Conservation (phyloP, 352 stramenopile genomes). For the Phytophthora sojae region DNA sequence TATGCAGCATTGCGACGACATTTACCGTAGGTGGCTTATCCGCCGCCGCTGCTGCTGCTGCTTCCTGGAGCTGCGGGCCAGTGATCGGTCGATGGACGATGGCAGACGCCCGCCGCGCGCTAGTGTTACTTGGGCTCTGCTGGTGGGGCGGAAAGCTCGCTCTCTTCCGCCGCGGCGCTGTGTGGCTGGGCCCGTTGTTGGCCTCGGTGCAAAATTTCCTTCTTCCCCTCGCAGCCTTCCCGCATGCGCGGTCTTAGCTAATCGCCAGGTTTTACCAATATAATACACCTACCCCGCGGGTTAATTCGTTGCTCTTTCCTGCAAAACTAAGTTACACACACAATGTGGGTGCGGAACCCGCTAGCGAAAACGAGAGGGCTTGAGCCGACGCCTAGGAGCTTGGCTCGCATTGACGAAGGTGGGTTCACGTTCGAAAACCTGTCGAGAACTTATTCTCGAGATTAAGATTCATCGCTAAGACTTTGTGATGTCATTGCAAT, state of each 20-base stretch:
- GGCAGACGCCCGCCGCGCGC: not conserved
- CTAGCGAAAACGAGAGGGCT: conserved; percentile 8
- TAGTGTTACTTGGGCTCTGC: conserved; percentile 13
- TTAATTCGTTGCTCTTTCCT: conserved; percentile 9
- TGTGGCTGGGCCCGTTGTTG: conserved; percentile 24
- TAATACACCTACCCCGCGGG: conserved; percentile 23
- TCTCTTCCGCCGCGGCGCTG: conserved; percentile 26
- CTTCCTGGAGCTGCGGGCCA: not conserved
- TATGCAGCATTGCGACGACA: no score
- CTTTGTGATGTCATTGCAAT: not conserved
- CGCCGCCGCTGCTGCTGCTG: not conserved
- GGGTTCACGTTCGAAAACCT: conserved; percentile 31
- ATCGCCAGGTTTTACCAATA: conserved; percentile 24
- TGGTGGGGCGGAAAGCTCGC: conserved; percentile 15
- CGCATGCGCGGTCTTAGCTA: conserved; percentile 18
- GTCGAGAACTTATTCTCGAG: not conserved
- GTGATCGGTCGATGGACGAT: not conserved
- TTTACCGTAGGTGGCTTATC: no score
- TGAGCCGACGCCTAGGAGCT: not conserved
- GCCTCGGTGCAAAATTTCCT: conserved; percentile 29
- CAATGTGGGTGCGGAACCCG: not conserved
- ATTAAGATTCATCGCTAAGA: conserved; percentile 8
- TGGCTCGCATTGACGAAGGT: conserved; percentile 4
- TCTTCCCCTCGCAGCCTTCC: conserved; percentile 26
- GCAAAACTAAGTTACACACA: not conserved